Conservation (phyloP, 2,329 filamentous ascomycete species). For the Elsinoe necatrix region DNA sequence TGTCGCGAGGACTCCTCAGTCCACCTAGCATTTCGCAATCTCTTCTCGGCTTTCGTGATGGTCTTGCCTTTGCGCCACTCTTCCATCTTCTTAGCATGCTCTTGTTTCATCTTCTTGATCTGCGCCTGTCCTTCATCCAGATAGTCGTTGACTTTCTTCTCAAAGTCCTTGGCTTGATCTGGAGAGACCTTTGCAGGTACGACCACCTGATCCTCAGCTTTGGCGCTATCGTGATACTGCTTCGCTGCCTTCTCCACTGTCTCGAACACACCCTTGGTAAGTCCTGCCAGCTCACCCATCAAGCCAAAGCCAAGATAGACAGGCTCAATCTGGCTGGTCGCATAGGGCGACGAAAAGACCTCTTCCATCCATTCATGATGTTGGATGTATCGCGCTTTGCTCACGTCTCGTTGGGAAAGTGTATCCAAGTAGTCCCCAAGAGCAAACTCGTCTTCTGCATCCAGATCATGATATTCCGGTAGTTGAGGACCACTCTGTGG, state of each 20-base stretch:
- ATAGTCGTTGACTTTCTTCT: slow-evolving; percentile 64
- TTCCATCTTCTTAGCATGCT: slow-evolving; percentile 68
- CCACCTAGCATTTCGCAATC: slow-evolving; percentile 59
- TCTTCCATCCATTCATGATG: slow-evolving; percentile 99
- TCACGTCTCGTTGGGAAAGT: slow-evolving; percentile 82
- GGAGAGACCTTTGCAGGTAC: slow-evolving; percentile 48
- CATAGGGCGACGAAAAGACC: slow-evolving; percentile 82
- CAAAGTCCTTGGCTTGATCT: slow-evolving; percentile 75
- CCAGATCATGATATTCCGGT: slow-evolving; percentile 48
- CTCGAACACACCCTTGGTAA: slow-evolving; percentile 82
- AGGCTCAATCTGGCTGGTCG: slow-evolving; percentile 74
- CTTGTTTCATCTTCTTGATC: slow-evolving; percentile 73
- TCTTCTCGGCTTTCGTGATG: slow-evolving; percentile 65
- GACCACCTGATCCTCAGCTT: slow-evolving; percentile 52
- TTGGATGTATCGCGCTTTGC: slow-evolving; percentile 76
- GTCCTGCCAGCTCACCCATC: slow-evolving; percentile 64
- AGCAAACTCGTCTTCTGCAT: slow-evolving; percentile 84
- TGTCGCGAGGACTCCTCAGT: slow-evolving; percentile 45
- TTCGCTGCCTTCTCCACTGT: slow-evolving; percentile 53
- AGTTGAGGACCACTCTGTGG: slow-evolving; percentile 25
- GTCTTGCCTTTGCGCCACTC: slow-evolving; percentile 63
- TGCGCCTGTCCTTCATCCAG: slow-evolving; percentile 67
- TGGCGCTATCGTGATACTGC: slow-evolving; percentile 73
- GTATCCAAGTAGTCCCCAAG: slow-evolving; percentile 85
- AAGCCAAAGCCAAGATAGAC: slow-evolving; percentile 77